Conservation (phyloP, 345 rosid genomes). For the Citrus hindsii region DNA sequence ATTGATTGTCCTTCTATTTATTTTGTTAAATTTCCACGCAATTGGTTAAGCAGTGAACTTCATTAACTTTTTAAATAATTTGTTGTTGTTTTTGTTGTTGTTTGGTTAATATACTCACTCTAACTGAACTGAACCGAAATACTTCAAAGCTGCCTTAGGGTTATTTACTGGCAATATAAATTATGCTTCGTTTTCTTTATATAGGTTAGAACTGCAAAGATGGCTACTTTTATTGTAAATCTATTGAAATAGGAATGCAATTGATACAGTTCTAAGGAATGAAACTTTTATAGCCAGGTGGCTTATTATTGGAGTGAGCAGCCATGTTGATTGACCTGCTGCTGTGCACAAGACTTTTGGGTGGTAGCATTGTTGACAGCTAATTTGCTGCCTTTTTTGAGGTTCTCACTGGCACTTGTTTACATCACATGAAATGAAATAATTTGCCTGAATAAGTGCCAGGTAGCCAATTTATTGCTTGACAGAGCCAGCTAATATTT, state of each 20-base stretch:
- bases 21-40: not conserved
- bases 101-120: not conserved
- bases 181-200: not conserved
- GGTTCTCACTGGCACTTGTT: not conserved
- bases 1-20: not conserved
- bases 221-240: not conserved
- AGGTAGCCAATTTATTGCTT: not conserved
- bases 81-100: not conserved
- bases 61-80: no score
- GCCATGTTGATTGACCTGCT: not conserved
- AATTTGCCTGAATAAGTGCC: not conserved
- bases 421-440: not conserved
- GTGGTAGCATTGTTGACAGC: not conserved
- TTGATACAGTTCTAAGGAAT: not conserved
- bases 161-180: not conserved
- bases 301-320: not conserved
- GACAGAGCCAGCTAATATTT: not conserved
- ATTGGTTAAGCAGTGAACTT: not conserved
- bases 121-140: not conserved
- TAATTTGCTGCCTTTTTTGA: not conserved
- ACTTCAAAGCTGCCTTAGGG: not conserved
- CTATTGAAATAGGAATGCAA: not conserved
- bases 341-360: not conserved
- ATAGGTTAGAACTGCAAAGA: not conserved
- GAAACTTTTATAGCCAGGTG: not conserved